Base-by-base conservation (phyloP, 208 protist genomes). In the Trypanosoma avium region DNA sequence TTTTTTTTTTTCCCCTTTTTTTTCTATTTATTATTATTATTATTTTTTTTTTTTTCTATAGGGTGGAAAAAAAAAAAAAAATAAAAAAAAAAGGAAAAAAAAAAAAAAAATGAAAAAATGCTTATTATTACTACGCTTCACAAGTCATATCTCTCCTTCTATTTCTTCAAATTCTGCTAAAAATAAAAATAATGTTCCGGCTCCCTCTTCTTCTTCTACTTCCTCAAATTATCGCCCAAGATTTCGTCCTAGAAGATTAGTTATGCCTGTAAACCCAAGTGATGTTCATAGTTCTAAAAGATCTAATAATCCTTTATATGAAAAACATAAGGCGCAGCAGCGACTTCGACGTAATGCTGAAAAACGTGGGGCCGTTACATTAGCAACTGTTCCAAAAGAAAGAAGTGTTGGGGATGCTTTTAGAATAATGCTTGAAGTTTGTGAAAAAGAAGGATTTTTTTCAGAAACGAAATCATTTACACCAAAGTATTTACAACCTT, bases 161-260 rank as follows among this genome's bases (percentile, higher is more conserved):
- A n/a, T n/a, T n/a, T n/a, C n/a, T n/a, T n/a, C n/a, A n/a, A n/a
- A n/a, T n/a, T n/a, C n/a, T n/a, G n/a, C n/a, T 45, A 75, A 77
- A n/a, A 77, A 81, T 32, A 50, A 81, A 30, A 73, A 79, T 61
- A 76, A 77, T 12, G 67, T 21, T 43, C 64, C 78, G 2, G 86
- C 86, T 15, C 48, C 46, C 29, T n/a, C n/a, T n/a, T n/a, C n/a
- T n/a, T n/a, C n/a, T n/a, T n/a, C n/a, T n/a, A n/a, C n/a, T n/a
- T n/a, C n/a, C n/a, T n/a, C n/a, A n/a, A n/a, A n/a, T n/a, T 94
- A 96, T 76, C 85, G 81, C 47, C 90, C 90, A 8, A 76, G 79
- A 21, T 93, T 92, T 64, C 82, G 90, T 10, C 90, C 90, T 3
- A 77, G 90, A 0, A 80, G 87, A 43, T 62, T 96, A 24, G 85